Percentiles rank a stretch among this genome's conserved stretches.
phyloP scores from a whole-genome alignment of 2,329 filamentous ascomycete species.

The Claviceps capensis region DNA sequence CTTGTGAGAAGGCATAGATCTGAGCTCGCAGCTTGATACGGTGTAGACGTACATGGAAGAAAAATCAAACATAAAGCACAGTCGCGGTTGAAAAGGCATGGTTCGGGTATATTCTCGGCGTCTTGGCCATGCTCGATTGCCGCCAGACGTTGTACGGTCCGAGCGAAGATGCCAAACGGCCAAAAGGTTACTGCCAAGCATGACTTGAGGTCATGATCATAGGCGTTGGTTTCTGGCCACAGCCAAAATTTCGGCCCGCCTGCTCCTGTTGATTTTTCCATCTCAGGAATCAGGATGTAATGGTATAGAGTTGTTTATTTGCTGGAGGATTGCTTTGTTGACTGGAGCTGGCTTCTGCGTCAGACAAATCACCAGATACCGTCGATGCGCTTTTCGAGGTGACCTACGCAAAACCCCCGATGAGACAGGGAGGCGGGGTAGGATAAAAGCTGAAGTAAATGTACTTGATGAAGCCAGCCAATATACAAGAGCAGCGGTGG shows the following conservation, averaged over 20 bases:
- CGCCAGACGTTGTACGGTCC: constrained; percentile 13
- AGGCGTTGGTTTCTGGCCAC: constrained; percentile 6
- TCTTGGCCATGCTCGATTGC: constrained; percentile 11
- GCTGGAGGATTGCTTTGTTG: constrained; percentile 2
- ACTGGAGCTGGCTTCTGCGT: background rate
- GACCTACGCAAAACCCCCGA: background rate
- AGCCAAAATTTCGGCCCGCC: constrained; percentile 8
- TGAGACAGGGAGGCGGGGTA: background rate
- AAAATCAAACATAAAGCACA: constrained; percentile 13
- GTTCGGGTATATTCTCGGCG: constrained; percentile 7
- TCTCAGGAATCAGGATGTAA: constrained; percentile 3
- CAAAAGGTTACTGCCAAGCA: constrained; percentile 8
- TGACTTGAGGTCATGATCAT: constrained; percentile 1
- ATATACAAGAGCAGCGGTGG: background rate
- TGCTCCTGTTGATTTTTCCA: constrained; percentile 10
- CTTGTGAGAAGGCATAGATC: background rate
- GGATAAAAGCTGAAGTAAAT: background rate
- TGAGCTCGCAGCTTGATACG: background rate
- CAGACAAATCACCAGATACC: background rate
- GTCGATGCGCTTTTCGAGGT: background rate
- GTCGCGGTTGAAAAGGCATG: constrained; percentile 10
- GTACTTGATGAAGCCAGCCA: background rate
- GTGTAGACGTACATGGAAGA: constrained; percentile 17
- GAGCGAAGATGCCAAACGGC: constrained; percentile 16
- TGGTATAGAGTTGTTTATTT: constrained; percentile 7